A percentile compares a stretch with the other conserved stretches of the same genome.
These are phyloP conservation scores for Cutaneotrichosporon curvatum DNA, from an alignment of 1,284 basidiomycete species.

Conservation along the genomic window DNA sequence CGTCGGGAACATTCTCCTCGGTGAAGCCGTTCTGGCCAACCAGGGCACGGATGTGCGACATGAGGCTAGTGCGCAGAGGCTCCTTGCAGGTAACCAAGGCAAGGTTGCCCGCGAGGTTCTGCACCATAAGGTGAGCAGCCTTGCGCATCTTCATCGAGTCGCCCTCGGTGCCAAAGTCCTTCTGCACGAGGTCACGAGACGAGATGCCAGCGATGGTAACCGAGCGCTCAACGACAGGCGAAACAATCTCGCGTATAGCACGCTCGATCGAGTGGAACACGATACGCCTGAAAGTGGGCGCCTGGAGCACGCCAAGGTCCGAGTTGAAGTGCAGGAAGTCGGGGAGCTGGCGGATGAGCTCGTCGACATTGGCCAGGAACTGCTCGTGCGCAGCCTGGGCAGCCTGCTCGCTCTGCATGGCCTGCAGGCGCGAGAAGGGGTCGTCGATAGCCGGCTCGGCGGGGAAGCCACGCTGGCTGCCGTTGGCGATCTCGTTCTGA, in stretches of 20 bases:
- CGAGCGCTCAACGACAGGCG: constrained; percentile 97
- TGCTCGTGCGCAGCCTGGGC: constrained; percentile 44
- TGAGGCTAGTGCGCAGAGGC: constrained; percentile 85
- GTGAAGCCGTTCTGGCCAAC: constrained; percentile 77
- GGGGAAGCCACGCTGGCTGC: constrained; percentile 26
- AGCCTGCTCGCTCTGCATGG: constrained; percentile 40
- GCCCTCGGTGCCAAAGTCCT: constrained; percentile 92
- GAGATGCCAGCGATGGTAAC: constrained; percentile 99
- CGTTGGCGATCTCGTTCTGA: constrained; percentile 20
- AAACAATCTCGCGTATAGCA: constrained; percentile 94
- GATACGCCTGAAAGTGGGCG: constrained; percentile 78
- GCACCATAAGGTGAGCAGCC: constrained; percentile 93
- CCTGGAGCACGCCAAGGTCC: constrained; percentile 56
- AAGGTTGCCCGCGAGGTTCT: constrained; percentile 91
- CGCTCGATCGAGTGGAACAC: constrained; percentile 88
- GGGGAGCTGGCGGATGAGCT: constrained; percentile 62
- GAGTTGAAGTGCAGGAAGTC: constrained; percentile 71
- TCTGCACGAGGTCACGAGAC: constrained; percentile 87
- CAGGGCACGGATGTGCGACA: constrained; percentile 76
- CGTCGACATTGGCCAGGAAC: constrained; percentile 47
- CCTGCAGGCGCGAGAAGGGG: constrained; percentile 39
- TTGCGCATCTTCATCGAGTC: constrained; percentile 86
- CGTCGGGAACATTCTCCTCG: constrained; percentile 56
- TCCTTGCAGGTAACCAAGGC: constrained; percentile 99
- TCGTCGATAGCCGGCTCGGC: constrained; percentile 29